Base-by-base conservation (phyloP, 805 yeast species). In the Saccharomycopsis malanga region DNA sequence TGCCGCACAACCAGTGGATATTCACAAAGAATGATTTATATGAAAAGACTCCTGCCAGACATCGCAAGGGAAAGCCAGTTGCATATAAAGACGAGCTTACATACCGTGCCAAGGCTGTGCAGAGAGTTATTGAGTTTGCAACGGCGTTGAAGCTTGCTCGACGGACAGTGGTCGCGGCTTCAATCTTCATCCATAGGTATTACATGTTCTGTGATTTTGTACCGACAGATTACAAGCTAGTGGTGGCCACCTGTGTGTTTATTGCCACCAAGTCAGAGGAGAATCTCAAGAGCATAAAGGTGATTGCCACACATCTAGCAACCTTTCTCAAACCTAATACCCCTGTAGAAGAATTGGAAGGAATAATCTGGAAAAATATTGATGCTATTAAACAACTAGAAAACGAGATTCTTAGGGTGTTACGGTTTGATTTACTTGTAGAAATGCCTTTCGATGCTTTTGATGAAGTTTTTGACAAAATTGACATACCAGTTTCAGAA, bases 201-300 rank as follows among this genome's bases (percentile, higher is more conserved):
- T 52, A 52, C 36, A 52, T 52, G 55, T 39, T 49, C 34, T 39
- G 39, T 10, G 49, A 44, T 34, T 36, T 49, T 39, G 32, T 30
- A 15, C 18, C 38, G 7, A 42, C 20, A 20, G 49, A 49, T n/a
- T 52, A 52, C 30, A 50, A 49, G 22, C 44, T 22, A 3, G 44
- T 52, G 15, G 49, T 49, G 34, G 53, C 53, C 2, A 47, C 55
- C 2, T 41, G 44, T 18, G 42, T 46, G 5, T 50, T 52, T 21
- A 22, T 52, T 5, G 55, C 55, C 14, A 49, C 53, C 14, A 52
- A 52, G 34, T 47, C 55, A 9, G 55, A 52, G 24, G 55, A 52
- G 23, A 44, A 44, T 25, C 17, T 46, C 37, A 50, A 40, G 20
- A 34, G 49, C 12, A 39, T 52, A 21, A 46, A 49, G 17, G 22